A percentile compares a stretch with the other conserved stretches of the same genome.
Evolutionary conservation across 164 flowering plant genomes (phyloP).

Genomic region (Stephania japonica): DNA sequence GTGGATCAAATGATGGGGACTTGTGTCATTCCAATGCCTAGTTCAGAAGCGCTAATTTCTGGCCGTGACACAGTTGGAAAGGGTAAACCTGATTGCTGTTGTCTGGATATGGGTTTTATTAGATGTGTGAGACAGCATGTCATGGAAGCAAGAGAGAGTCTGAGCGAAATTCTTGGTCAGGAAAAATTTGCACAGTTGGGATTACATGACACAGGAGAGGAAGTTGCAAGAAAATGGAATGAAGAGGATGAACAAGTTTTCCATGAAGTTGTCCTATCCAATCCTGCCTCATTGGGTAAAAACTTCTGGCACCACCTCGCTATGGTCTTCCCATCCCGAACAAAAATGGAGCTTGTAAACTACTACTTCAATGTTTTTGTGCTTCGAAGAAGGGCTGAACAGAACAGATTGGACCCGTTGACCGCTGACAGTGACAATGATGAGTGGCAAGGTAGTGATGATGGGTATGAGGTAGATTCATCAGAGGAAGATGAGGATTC

Average conservation of each 20-base stretch:
- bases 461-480: slow-evolving; percentile 22
- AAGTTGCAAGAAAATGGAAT: slow-evolving; percentile 52
- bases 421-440: slow-evolving; percentile 69
- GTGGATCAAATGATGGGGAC: slow-evolving; percentile 34
- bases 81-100: slow-evolving; percentile 42
- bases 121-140: slow-evolving; percentile 65
- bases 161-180: slow-evolving; percentile 36
- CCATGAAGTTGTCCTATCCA: slow-evolving; percentile 45
- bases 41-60: slow-evolving; percentile 12
- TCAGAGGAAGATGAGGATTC: slow-evolving; percentile 34
- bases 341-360: slow-evolving; percentile 51
- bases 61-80: slow-evolving; percentile 20
- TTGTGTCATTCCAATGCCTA: slow-evolving; percentile 51
- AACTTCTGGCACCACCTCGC: slow-evolving; percentile 56
- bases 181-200: slow-evolving; percentile 46
- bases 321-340: slow-evolving; percentile 39
- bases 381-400: slow-evolving; percentile 56
- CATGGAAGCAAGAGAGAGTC: slow-evolving; percentile 45
- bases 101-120: slow-evolving; percentile 50
- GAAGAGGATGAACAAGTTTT: slow-evolving; percentile 56
- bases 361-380: slow-evolving; percentile 84
- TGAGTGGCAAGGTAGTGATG: slow-evolving; percentile 45
- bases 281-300: slow-evolving; percentile 48
- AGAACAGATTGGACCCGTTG: slow-evolving; percentile 44
- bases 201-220: slow-evolving; percentile 66